Evolutionary conservation across 331 rosid species (phyloP).

Genomic region (Malus hybrid): DNA sequence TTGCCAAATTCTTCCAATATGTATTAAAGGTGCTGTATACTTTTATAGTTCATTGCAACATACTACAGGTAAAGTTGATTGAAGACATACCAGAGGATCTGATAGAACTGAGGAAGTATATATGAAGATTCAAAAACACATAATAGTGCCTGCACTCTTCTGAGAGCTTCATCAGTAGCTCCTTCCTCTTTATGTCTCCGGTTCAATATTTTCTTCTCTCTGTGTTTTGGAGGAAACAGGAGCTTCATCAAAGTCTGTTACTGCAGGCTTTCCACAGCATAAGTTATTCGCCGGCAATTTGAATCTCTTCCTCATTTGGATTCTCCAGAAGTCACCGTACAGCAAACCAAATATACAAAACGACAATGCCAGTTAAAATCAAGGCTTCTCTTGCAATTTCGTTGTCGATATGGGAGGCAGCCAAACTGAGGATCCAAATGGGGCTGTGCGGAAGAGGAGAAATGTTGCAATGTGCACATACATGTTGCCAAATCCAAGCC

Average conservation of each 20-base stretch:
- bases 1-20: too few relatives aligned
- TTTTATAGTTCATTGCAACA: background rate
- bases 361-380: conserved; percentile 22
- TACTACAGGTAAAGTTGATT: background rate
- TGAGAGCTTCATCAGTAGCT: background rate
- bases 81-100: background rate
- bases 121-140: background rate
- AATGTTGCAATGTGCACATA: conserved; percentile 45
- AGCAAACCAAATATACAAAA: conserved; percentile 42
- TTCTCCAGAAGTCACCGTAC: conserved; percentile 57
- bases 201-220: conserved; percentile 9
- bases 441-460: conserved; percentile 42
- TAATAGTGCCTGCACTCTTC: background rate
- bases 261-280: conserved; percentile 34
- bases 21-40: background rate
- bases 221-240: conserved; percentile 21
- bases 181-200: background rate
- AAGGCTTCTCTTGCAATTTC: conserved; percentile 26
- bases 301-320: conserved; percentile 46
- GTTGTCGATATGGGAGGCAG: conserved; percentile 36
- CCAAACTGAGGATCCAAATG: conserved; percentile 41
- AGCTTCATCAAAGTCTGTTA: conserved; percentile 33
- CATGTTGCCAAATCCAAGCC: conserved; percentile 45
- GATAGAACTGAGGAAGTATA: background rate
- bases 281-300: conserved; percentile 29